Evolutionary conservation across 108 stramenopile genomes (phyloP), one percentile per base, ranked within the genome.

Genomic region (Pseudonitzschia multiseries): DNA sequence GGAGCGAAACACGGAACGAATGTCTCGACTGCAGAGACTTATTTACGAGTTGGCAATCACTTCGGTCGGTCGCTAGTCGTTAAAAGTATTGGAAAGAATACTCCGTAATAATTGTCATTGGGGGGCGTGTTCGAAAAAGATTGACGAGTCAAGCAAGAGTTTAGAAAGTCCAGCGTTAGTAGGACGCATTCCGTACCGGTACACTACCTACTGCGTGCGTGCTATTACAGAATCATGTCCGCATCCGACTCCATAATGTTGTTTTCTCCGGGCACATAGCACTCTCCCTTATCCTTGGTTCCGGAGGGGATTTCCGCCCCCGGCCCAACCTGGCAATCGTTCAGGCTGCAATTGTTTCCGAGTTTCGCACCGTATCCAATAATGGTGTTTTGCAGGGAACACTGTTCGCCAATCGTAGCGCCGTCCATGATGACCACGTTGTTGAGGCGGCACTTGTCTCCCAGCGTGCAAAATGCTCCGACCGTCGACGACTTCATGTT

Each of bases 351-450:
- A 71, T 91, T 89, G 32, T 88, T 88, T 36, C 89, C 94, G 65
- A 95, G 75, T n/a, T 36, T 78, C 20, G 76, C 83, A 33, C 84
- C 82, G 17, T 62, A 57, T 31, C 87, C 88, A 28, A 95, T 72
- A 20, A 92, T 71, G 5, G 89, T 87, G 57, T 95, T 92, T 77
- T 95, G 94, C 59, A 95, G 59, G 32, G 85, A 75, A n/a, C 77
- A 74, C 61, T 88, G 86, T 20, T 89, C 84, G 15, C 89, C 91
- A 70, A 95, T 87, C 44, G 42, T 70, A 10, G 84, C 91, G 61
- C 82, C 74, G 73, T 92, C 94, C 87, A 92, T 85, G 12, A 95
- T 73, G 31, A 95, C 78, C 44, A 92, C 91, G 75, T 92, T 92
- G 84, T 95, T 95, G 44, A 95, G 64, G 31, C 88, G 83, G 53